Base-by-base conservation (phyloP, 345 rosid species). In the Firmiana major region DNA sequence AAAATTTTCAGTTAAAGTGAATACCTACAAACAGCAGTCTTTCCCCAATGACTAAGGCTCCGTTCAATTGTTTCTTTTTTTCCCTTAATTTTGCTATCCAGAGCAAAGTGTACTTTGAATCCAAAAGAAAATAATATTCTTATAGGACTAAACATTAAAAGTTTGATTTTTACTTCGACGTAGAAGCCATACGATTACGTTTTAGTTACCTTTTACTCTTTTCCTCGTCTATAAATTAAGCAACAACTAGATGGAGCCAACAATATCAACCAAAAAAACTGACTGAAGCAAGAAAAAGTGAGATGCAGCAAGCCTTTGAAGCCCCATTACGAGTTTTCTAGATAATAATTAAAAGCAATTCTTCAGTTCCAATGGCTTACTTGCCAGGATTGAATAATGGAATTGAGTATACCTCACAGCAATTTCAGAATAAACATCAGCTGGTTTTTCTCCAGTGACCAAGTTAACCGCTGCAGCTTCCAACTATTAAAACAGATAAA, bases 401-500 rank as follows among this genome's bases (percentile, higher is more conserved):
- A 78, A 75, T 10, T 51, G 54, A 68, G 26, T 60, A 70, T 92
- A 96, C 99, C 99, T 96, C 82, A 67, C 75, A 69, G 99, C 93
- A 81, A 96, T 96, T 87, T 90, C 99, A 46, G 98, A 86, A 82
- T 96, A 96, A 79, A 96, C 97, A 86, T 96, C 99, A 73, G 98
- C 94, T 71, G 97, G 98, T 83, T 91, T 89, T 53, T 93, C 94
- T 75, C 88, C 86, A 28, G 89, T 88, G 28, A 93, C 89, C 83
- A 96, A 86, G 86, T 96, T 96, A 85, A 93, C 99, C 73, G 99
- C 98, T 51, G 93, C 95, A 76, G 98, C 99, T 90, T 91, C 98
- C 72, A 87, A 85, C 99, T 96, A 82, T 40, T 59, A 79, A 70
- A 84, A 83, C 64, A 77, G 65, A 83, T 70, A 77, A 74, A 53